Conservation (phyloP, 2,329 filamentous ascomycete species). For the Beauveria sp. region DNA sequence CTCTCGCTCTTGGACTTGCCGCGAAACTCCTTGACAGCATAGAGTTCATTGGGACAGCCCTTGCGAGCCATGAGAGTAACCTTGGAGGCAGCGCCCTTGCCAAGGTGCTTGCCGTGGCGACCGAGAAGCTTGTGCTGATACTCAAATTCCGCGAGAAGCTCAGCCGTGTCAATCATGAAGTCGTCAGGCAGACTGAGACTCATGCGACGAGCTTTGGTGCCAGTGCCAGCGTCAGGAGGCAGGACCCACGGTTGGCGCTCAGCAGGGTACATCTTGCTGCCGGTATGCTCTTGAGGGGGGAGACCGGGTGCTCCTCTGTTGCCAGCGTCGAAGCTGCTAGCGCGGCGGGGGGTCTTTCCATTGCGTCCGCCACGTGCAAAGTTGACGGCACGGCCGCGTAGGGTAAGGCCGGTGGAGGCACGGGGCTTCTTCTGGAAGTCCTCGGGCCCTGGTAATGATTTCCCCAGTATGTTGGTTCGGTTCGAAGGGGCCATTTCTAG, state of each 20-base stretch:
- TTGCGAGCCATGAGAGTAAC: constrained; percentile 74
- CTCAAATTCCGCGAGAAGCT: constrained; percentile 62
- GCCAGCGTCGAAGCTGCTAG: constrained; percentile 42
- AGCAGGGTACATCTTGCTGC: constrained; percentile 22
- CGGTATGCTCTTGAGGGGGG: constrained; percentile 18
- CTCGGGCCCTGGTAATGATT: constrained; percentile 31
- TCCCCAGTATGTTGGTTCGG: constrained; percentile 19
- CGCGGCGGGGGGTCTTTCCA: constrained; percentile 25
- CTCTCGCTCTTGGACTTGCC: constrained; percentile 63
- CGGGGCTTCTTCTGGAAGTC: constrained; percentile 46
- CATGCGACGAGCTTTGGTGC: constrained; percentile 70
- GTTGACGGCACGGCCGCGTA: constrained; percentile 42
- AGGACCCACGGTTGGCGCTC: constrained; percentile 49
- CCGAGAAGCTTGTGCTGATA: constrained; percentile 64
- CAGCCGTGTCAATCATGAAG: constrained; percentile 62
- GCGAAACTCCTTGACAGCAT: constrained; percentile 84
- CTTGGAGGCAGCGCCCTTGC: constrained; percentile 75
- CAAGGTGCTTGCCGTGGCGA: constrained; percentile 65
- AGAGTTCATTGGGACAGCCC: constrained; percentile 56
- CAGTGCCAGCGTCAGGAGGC: constrained; percentile 61
- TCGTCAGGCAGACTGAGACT: constrained; percentile 68
- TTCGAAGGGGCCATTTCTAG: constrained; percentile 33
- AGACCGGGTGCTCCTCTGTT: constrained; percentile 21
- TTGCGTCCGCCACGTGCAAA: constrained; percentile 28
- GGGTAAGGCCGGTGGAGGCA: constrained; percentile 41